Conservation (phyloP, 306 rosid genomes). For the Casuarina cunninghamiana region DNA sequence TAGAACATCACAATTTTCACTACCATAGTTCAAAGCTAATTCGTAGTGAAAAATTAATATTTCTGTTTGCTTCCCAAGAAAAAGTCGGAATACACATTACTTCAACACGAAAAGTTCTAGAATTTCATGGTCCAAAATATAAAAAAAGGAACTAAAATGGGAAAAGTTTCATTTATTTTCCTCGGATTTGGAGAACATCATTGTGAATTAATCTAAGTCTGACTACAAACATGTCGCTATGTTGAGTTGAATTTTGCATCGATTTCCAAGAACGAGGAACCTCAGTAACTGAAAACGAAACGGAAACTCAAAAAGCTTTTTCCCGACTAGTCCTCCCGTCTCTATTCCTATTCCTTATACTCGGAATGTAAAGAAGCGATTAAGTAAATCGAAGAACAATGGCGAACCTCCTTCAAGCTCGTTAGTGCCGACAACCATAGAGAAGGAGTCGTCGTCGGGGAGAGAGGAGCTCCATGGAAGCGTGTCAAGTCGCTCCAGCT, state of each 20-base stretch:
- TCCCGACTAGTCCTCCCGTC: not conserved
- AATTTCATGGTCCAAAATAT: not conserved
- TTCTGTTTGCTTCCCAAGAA: not conserved
- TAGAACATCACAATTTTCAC: not conserved
- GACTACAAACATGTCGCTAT: not conserved
- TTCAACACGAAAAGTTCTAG: not conserved
- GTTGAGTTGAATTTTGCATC: not conserved
- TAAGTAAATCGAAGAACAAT: not conserved
- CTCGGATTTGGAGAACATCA: not conserved
- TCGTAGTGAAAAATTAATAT: not conserved
- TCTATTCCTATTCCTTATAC: not conserved
- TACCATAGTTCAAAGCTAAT: not conserved
- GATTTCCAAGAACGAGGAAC: not conserved
- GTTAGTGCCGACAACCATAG: conserved; percentile 56
- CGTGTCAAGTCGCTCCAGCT: conserved; percentile 56
- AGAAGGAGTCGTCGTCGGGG: conserved; percentile 47
- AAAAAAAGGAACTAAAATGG: not conserved
- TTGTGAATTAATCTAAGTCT: not conserved
- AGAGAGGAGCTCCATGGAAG: conserved; percentile 70
- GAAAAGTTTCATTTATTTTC: not conserved
- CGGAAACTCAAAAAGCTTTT: not conserved
- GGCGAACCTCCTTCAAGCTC: conserved; percentile 86
- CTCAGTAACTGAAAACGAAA: not conserved
- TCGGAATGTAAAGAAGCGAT: not conserved
- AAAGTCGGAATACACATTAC: not conserved